Conservation (phyloP, 768 basidiomycete species). For the Agaricus subrufescens region DNA sequence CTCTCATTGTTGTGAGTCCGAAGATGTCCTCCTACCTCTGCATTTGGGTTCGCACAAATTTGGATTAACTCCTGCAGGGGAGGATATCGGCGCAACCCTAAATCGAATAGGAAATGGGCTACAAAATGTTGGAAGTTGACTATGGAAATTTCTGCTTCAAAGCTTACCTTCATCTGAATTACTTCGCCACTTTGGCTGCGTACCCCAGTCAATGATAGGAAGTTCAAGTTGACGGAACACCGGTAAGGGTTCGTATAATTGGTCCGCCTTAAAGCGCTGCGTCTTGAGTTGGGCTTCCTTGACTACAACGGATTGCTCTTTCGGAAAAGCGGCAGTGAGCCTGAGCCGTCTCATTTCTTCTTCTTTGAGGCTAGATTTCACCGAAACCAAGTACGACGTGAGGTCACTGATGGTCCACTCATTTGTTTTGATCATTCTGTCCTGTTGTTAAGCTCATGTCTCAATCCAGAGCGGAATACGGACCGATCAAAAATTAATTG, state of each 20-base stretch:
- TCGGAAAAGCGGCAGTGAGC: slow-evolving; percentile 77
- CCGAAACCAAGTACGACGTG: slow-evolving; percentile 81
- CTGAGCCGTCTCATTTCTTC: slow-evolving; percentile 46
- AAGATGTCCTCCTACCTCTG: slow-evolving; percentile 21
- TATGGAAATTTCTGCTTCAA: not conserved
- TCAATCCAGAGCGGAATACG: slow-evolving; percentile 7
- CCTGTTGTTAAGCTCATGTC: not conserved
- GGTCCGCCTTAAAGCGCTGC: slow-evolving; percentile 54
- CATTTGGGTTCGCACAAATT: slow-evolving; percentile 58
- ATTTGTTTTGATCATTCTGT: slow-evolving; percentile 86
- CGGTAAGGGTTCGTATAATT: slow-evolving; percentile 83
- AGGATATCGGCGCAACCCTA: slow-evolving; percentile 69
- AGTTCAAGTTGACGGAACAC: slow-evolving; percentile 67
- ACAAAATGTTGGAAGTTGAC: not conserved
- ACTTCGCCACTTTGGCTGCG: slow-evolving; percentile 69
- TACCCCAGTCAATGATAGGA: slow-evolving; percentile 87
- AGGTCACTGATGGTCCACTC: slow-evolving; percentile 87
- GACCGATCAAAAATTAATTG: slow-evolving; percentile 91
- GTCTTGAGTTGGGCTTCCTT: slow-evolving; percentile 26
- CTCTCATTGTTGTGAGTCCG: not conserved
- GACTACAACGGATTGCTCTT: slow-evolving; percentile 34
- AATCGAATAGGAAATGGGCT: slow-evolving; percentile 78
- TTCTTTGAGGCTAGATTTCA: slow-evolving; percentile 48
- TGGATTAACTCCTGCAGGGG: slow-evolving; percentile 60
- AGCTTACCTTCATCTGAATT: slow-evolving; percentile 80